Evolutionary conservation across 2,329 filamentous ascomycete species (phyloP).

Genomic region (Calonectria montana): DNA sequence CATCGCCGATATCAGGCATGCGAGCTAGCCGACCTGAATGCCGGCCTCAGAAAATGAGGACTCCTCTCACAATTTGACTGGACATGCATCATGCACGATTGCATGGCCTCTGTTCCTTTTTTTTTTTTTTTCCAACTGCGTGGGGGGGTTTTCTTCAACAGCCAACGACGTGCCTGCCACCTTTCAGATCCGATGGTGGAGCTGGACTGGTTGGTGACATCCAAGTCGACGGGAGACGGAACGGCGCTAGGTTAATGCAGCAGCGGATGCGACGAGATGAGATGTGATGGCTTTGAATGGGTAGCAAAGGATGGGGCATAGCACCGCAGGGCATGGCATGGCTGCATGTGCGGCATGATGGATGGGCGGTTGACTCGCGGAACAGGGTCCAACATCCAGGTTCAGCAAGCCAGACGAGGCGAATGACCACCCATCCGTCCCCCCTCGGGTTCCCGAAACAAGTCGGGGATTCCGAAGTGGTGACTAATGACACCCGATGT

Average conservation of each 20-base stretch:
- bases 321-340: slow-evolving; percentile 13
- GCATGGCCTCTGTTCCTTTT: background rate
- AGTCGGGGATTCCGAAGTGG: slow-evolving; percentile 30
- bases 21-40: background rate
- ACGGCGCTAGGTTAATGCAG: slow-evolving; percentile 30
- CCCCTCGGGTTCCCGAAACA: slow-evolving; percentile 29
- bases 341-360: slow-evolving; percentile 6
- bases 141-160: slow-evolving; percentile 16
- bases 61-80: slow-evolving; percentile 7
- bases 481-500: slow-evolving; percentile 21
- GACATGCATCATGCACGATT: slow-evolving; percentile 13
- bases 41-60: background rate
- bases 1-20: background rate
- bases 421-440: slow-evolving; percentile 9
- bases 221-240: slow-evolving; percentile 17
- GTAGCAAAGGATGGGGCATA: background rate
- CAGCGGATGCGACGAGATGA: slow-evolving; percentile 23
- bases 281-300: slow-evolving; percentile 13
- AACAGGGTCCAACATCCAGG: slow-evolving; percentile 6
- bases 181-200: slow-evolving; percentile 18
- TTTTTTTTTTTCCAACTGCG: slow-evolving; percentile 2
- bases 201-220: slow-evolving; percentile 4
- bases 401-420: slow-evolving; percentile 11
- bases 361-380: slow-evolving; percentile 25
- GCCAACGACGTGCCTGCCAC: background rate